A percentile compares a stretch with the other conserved stretches of the same genome.
phyloP scores from a whole-genome alignment of 2,329 filamentous ascomycete genomes.

The Daldinia sp. region DNA sequence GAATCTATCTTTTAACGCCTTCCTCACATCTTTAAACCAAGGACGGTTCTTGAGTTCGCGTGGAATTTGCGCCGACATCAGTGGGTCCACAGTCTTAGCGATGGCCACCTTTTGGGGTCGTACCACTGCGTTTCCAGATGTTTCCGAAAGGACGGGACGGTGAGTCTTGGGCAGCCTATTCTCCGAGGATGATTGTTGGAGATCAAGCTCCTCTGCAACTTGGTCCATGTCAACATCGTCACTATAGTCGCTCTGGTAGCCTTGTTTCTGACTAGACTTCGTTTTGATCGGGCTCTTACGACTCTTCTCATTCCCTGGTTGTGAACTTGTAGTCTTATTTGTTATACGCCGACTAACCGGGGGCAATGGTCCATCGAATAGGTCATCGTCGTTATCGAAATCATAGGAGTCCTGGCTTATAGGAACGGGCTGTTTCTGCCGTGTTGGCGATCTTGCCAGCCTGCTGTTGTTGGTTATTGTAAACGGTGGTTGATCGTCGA shows the following conservation, averaged over 20 bases:
- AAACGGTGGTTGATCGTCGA: slow-evolving; percentile 33
- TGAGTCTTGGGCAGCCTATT: slow-evolving; percentile 38
- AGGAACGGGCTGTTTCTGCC: slow-evolving; percentile 35
- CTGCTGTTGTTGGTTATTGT: slow-evolving; percentile 39
- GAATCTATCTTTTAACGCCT: slow-evolving; percentile 84
- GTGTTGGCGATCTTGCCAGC: slow-evolving; percentile 25
- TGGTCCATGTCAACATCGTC: slow-evolving; percentile 66
- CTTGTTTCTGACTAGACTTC: slow-evolving; percentile 36
- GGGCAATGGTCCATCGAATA: slow-evolving; percentile 46
- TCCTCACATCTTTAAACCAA: slow-evolving; percentile 89
- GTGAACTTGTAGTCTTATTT: slow-evolving; percentile 26
- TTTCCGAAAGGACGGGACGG: slow-evolving; percentile 60
- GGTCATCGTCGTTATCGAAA: slow-evolving; percentile 54
- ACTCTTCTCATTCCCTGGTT: slow-evolving; percentile 31
- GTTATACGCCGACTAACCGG: slow-evolving; percentile 23
- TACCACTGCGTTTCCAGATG: slow-evolving; percentile 60
- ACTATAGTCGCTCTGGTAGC: slow-evolving; percentile 59
- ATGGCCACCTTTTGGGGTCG: slow-evolving; percentile 52
- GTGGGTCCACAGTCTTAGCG: slow-evolving; percentile 52
- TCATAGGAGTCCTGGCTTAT: slow-evolving; percentile 43
- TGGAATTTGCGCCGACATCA: slow-evolving; percentile 56
- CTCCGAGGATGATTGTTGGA: slow-evolving; percentile 54
- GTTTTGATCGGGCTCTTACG: slow-evolving; percentile 44
- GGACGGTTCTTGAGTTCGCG: slow-evolving; percentile 71
- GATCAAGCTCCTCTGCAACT: slow-evolving; percentile 64